These are phyloP conservation scores for Rhizopus stolonifer DNA, from an alignment of 371 early-diverging fungal species.

Conservation along the genomic window DNA sequence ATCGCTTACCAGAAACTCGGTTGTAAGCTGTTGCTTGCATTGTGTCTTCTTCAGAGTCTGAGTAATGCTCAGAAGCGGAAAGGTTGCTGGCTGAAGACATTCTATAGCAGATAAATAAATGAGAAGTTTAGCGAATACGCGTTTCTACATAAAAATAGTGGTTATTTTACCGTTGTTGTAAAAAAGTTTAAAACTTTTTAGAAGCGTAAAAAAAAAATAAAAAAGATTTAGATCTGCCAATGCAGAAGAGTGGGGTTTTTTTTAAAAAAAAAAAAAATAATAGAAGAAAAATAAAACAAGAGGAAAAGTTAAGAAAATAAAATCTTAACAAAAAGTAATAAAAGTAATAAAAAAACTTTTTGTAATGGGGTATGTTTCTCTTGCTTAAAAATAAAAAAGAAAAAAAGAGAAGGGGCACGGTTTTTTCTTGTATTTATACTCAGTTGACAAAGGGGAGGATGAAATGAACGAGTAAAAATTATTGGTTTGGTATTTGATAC, in stretches of 20 bases:
- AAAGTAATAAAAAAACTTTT: constrained; percentile 42
- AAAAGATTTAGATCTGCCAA: neutral
- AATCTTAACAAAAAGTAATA: constrained; percentile 71
- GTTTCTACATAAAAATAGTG: neutral
- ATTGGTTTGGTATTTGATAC: too few relatives aligned
- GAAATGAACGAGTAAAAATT: constrained; percentile 14
- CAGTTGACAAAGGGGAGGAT: constrained; percentile 2
- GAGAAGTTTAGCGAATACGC: neutral
- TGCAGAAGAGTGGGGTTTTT: too few relatives aligned
- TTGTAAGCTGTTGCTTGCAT: neutral
- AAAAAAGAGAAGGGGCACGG: constrained; percentile 1
- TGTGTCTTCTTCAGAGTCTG: neutral
- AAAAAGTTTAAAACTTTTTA: neutral
- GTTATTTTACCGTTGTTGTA: neutral
- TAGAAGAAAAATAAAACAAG: constrained; percentile 19
- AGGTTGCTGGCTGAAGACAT: neutral
- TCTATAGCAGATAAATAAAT: neutral
- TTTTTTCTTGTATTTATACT: neutral
- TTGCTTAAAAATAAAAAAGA: neutral
- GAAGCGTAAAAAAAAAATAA: neutral
- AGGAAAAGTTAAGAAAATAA: constrained; percentile 23
- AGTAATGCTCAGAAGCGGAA: neutral
- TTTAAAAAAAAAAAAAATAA: too few relatives aligned
- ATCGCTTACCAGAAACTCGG: neutral
- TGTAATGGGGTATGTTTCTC: neutral